Base-by-base conservation (phyloP, 2,329 filamentous ascomycete genomes). In the Arachnomyces sp. region DNA sequence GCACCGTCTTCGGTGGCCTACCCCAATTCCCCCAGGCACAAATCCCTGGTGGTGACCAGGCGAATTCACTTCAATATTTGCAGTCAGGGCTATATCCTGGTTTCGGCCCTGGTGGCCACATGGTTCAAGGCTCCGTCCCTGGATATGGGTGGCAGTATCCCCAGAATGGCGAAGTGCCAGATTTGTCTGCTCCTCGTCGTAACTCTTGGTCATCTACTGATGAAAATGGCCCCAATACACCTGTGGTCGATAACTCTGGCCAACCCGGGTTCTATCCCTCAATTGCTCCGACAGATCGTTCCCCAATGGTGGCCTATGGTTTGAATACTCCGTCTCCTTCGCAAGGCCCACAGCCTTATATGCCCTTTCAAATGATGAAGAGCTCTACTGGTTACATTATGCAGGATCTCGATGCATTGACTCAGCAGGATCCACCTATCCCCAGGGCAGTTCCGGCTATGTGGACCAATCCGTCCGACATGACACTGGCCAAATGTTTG, bases 401-500 rank as follows among this genome's bases (percentile, higher is more conserved):
- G 36, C 64, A 65, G 46, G 66, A 71, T 38, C 55, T 88, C 38
- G 79, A 86, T 42, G 75, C 75, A 14, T 65, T 89, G 36, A 70
- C 86, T 32, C 71, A 81, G 54, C 78, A 85, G 56, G 81, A 88
- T n/a, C 92, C 92, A 13, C 65, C 80, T 1, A 84, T 98, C 46
- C 92, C 92, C 14, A 76, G 78, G 47, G 90, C 92, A 37, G 89
- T 98, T 34, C 90, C 90, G 12, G 90, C 92, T 5, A 82, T 88
- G 49, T 89, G 67, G 66, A 71, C 86, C 57, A 88, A 84, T 42
- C 86, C 87, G 18, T 82, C 82, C 16, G 89, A 90, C 42, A 86
- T 95, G 73, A 89, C 85, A 31, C 77, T 96, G 18, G 90, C 95
- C 48, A 89, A 95, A 63, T 94, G 89, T 57, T 73, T 98, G 36